Conservation (phyloP, 495 filamentous ascomycete genomes). For the Corynascus novoguineensis region DNA sequence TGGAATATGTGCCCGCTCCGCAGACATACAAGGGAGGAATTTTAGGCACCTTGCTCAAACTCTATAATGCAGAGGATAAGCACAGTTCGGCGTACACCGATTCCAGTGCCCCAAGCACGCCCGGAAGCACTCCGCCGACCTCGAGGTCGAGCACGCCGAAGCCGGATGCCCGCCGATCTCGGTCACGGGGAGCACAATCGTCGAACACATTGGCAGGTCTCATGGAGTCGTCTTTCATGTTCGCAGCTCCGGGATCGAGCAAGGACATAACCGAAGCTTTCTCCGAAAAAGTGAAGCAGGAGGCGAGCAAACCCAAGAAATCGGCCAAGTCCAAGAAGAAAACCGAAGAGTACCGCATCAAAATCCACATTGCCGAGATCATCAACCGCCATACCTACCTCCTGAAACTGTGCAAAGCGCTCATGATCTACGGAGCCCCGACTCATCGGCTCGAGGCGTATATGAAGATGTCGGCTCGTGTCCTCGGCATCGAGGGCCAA, state of each 20-base stretch:
- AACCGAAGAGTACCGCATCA: slow-evolving; percentile 72
- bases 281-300: slow-evolving; percentile 32
- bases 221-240: slow-evolving; percentile 50
- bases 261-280: slow-evolving; percentile 30
- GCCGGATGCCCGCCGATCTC: slow-evolving; percentile 40
- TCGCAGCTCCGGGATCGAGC: slow-evolving; percentile 30
- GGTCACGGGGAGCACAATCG: slow-evolving; percentile 37
- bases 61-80: slow-evolving; percentile 50
- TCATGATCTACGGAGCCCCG: slow-evolving; percentile 81
- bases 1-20: slow-evolving; percentile 61
- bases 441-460: slow-evolving; percentile 75
- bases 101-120: slow-evolving; percentile 29
- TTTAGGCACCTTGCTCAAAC: slow-evolving; percentile 70
- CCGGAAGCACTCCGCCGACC: slow-evolving; percentile 26
- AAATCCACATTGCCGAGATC: slow-evolving; percentile 81
- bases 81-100: slow-evolving; percentile 5
- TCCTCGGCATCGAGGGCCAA: slow-evolving; percentile 84
- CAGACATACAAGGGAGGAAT: slow-evolving; percentile 69
- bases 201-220: slow-evolving; percentile 48
- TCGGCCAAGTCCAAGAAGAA: slow-evolving; percentile 35
- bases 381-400: slow-evolving; percentile 79
- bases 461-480: slow-evolving; percentile 83
- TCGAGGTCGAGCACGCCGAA: slow-evolving; percentile 54
- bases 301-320: slow-evolving; percentile 33
- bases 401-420: slow-evolving; percentile 72